Percentiles rank a stretch among this genome's conserved stretches.
Conservation (phyloP, 2,329 filamentous ascomycete genomes). For the Colletotrichum chrysophilum region DNA sequence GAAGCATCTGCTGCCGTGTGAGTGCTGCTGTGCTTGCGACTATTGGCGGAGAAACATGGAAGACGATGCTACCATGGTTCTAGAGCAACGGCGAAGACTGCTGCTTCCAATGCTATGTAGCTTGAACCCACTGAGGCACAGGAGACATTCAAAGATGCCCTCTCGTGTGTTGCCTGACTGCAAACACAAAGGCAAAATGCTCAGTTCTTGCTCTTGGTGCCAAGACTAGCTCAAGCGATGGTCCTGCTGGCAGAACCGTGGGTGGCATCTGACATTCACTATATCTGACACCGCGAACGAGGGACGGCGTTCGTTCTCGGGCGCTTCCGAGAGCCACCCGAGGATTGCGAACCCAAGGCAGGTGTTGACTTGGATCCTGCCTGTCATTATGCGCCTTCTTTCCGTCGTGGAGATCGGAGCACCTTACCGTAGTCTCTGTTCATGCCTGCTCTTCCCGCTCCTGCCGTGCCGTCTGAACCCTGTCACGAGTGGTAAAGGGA, state of each 20-base stretch:
- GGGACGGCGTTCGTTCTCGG: not conserved
- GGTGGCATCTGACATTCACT: not conserved
- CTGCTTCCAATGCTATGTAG: not conserved
- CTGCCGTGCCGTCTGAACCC: not conserved
- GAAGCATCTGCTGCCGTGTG: not conserved
- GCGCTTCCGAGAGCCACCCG: not conserved
- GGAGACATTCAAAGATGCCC: not conserved
- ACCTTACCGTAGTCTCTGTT: not conserved
- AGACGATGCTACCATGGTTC: not conserved
- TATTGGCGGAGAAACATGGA: not conserved
- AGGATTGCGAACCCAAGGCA: not conserved
- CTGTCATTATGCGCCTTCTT: not conserved
- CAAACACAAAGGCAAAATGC: fast-evolving
- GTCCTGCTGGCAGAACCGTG: not conserved
- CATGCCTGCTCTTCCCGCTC: not conserved
- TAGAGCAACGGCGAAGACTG: not conserved
- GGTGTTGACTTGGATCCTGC: not conserved
- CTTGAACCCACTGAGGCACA: not conserved
- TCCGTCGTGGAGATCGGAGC: not conserved
- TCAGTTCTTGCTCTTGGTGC: not conserved
- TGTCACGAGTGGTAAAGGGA: not conserved
- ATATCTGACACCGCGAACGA: not conserved
- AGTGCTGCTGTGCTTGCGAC: not conserved
- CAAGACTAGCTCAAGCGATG: not conserved
- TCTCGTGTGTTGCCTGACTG: not conserved